Percentiles rank a stretch among this genome's conserved stretches.
Conservation (phyloP, 2,329 filamentous ascomycete genomes). For the Albophoma yamanashiensis region DNA sequence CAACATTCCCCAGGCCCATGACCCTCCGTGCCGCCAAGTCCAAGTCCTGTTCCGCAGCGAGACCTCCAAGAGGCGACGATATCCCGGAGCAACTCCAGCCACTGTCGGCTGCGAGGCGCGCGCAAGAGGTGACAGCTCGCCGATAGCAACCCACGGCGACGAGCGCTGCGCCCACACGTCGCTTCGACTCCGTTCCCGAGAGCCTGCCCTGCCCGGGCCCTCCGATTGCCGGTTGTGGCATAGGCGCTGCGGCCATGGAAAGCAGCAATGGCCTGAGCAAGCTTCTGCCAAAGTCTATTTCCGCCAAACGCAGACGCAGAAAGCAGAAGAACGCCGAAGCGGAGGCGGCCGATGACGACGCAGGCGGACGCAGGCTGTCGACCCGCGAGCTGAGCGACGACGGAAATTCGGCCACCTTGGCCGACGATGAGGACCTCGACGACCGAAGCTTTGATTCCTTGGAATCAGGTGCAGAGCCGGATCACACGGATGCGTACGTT, state of each 20-base stretch:
- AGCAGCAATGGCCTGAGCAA: constrained; percentile 31
- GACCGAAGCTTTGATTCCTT: constrained; percentile 21
- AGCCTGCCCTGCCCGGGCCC: background rate
- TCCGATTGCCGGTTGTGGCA: background rate
- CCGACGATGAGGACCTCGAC: constrained; percentile 21
- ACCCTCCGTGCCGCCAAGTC: background rate
- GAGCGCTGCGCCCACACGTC: background rate
- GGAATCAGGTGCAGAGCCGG: constrained; percentile 21
- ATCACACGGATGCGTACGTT: constrained; percentile 6
- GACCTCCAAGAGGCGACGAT: background rate
- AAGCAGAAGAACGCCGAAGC: constrained; percentile 28
- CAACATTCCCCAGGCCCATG: background rate
- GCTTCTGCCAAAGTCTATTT: constrained; percentile 41
- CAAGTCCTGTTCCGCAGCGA: background rate
- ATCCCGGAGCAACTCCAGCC: background rate
- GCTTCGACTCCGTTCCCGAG: background rate
- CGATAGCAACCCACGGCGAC: background rate
- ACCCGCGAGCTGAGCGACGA: constrained; percentile 20
- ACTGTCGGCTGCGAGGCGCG: background rate
- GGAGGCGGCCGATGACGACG: constrained; percentile 16
- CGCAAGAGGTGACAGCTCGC: background rate
- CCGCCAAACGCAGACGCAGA: constrained; percentile 36
- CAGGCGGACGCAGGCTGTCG: constrained; percentile 21
- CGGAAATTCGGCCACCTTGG: constrained; percentile 15
- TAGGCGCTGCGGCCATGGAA: constrained; percentile 3